phyloP scores from a whole-genome alignment of 768 basidiomycete genomes.

The Auricularia auricula-judae region DNA sequence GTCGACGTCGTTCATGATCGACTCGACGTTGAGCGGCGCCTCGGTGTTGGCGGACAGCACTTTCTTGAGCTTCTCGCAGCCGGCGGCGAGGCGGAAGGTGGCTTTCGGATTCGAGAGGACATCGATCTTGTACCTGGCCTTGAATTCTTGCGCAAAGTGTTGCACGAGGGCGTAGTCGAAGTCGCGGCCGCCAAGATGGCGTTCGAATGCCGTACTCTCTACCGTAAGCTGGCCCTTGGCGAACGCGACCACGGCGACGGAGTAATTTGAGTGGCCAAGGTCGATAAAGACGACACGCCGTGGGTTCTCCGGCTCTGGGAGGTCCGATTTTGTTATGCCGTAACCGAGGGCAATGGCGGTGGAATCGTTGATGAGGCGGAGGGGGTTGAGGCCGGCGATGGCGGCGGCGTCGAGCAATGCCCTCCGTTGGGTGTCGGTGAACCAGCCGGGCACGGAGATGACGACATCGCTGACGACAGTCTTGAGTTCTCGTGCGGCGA shows the following conservation, averaged over 20 bases:
- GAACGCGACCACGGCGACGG: conserved; percentile 82
- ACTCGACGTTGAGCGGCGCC: conserved; percentile 85
- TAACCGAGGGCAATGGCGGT: conserved; percentile 95
- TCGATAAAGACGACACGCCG: conserved; percentile 91
- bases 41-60: conserved; percentile 88
- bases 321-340: conserved; percentile 97
- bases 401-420: conserved; percentile 81
- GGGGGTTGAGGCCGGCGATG: conserved; percentile 81
- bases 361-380: conserved; percentile 94
- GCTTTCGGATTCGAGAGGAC: conserved; percentile 87
- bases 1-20: conserved; percentile 92
- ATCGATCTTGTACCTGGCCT: conserved; percentile 96
- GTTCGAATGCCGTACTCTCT: conserved; percentile 83
- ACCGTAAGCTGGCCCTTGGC: conserved; percentile 86
- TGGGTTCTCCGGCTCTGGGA: conserved; percentile 72
- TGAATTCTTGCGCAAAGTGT: conserved; percentile 88
- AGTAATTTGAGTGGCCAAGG: conserved; percentile 86
- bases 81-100: conserved; percentile 75
- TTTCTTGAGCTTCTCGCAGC: conserved; percentile 94
- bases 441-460: conserved; percentile 95
- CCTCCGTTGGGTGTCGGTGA: conserved; percentile 85
- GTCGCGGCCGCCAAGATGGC: conserved; percentile 90
- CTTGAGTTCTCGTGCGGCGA: conserved; percentile 75
- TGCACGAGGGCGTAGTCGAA: conserved; percentile 85
- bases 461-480: conserved; percentile 81